phyloP scores from a whole-genome alignment of 352 stramenopile species.

The Phytophthora palmivora region DNA sequence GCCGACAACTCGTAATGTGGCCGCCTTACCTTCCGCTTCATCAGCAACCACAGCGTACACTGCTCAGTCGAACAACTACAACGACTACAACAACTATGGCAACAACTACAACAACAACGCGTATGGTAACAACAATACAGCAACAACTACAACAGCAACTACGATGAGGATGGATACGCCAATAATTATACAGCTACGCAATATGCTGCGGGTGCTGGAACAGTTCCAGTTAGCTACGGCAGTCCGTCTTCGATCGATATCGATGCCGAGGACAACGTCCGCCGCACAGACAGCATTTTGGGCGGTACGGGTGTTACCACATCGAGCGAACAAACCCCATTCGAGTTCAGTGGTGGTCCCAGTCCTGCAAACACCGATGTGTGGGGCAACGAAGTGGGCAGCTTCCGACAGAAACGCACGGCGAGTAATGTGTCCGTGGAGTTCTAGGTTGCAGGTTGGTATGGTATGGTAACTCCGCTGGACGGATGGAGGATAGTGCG shows the following conservation, averaged over 20 bases:
- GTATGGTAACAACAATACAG: conserved; percentile 20
- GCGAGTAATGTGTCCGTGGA: conserved; percentile 68
- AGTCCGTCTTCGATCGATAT: conserved; percentile 60
- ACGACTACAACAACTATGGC: conserved; percentile 34
- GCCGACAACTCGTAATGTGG: conserved; percentile 17
- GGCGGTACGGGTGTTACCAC: conserved; percentile 36
- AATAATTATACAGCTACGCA: conserved; percentile 18
- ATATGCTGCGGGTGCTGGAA: conserved; percentile 27
- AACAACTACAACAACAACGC: conserved; percentile 21
- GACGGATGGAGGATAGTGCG: conserved; percentile 13
- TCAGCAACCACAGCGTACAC: conserved; percentile 38
- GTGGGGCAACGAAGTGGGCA: conserved; percentile 48
- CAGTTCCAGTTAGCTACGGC: conserved; percentile 47
- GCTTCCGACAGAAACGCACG: conserved; percentile 53
- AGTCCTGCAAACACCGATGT: conserved; percentile 43
- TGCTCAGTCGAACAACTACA: conserved; percentile 29
- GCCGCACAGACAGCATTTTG: conserved; percentile 52
- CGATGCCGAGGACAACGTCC: conserved; percentile 27
- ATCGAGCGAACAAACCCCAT: conserved; percentile 32
- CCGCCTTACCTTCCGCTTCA: conserved; percentile 23
- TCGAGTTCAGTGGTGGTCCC: conserved; percentile 43
- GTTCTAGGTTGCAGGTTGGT: conserved; percentile 43
- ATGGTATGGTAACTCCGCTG: conserved; percentile 27
- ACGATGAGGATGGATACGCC: too few relatives aligned
- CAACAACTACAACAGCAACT: conserved; percentile 11